These are phyloP conservation scores for Paecilomyces sp. DNA, from an alignment of 2,329 filamentous ascomycete species.

Conservation along the genomic window DNA sequence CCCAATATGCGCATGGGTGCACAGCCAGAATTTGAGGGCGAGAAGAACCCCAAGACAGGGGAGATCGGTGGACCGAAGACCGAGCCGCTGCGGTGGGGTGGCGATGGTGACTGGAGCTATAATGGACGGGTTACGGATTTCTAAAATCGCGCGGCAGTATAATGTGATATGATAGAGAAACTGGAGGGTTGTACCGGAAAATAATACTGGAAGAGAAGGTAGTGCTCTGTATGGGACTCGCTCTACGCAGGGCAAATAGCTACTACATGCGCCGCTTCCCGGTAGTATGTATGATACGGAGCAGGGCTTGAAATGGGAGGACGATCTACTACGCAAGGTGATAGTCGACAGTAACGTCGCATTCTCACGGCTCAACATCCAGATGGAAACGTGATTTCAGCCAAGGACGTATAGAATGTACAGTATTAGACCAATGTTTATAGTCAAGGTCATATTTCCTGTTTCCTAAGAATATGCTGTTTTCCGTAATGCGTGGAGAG, in stretches of 20 bases:
- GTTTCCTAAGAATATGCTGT: neutral
- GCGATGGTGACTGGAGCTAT: constrained; percentile 76
- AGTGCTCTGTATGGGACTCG: neutral
- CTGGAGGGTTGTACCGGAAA: neutral
- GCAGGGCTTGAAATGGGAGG: neutral
- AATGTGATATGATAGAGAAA: neutral
- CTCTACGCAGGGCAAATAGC: neutral
- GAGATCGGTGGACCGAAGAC: constrained; percentile 97
- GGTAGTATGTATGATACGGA: neutral
- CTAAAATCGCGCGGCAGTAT: constrained; percentile 22
- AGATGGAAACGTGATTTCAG: too few relatives aligned
- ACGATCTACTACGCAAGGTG: neutral
- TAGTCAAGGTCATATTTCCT: neutral
- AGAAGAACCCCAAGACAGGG: constrained; percentile 85
- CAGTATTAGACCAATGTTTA: neutral
- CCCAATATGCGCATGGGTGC: constrained; percentile 69
- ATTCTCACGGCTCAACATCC: neutral
- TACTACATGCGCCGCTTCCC: neutral
- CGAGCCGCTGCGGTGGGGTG: constrained; percentile 84
- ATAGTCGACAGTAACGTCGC: neutral
- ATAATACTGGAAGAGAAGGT: neutral
- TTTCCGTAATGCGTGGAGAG: neutral
- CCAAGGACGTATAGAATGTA: neutral
- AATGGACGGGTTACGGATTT: constrained; percentile 96
- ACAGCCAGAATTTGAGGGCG: constrained; percentile 86